Base-by-base conservation (phyloP, 441 rosid genomes). In the Kokia cookei region DNA sequence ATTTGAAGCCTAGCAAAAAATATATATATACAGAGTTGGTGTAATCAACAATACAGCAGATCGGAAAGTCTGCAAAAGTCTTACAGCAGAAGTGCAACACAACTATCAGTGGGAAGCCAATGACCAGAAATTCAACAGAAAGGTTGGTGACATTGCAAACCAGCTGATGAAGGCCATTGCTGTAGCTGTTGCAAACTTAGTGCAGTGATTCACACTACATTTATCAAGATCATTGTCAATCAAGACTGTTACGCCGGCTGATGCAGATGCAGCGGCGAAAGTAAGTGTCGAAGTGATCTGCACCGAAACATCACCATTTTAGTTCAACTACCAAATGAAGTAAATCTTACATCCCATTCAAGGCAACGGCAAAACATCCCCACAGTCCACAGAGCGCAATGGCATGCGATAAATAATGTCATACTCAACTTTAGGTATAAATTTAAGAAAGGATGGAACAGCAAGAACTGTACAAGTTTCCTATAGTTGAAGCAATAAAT, bases 181-280 rank as follows among this genome's bases (percentile, higher is more conserved):
- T n/a, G 91, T 87, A 22, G 98, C 97, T 0, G 90, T 83, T 84
- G 90, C 87, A 24, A 90, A 91, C 81, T 87, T 87, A 32, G 85
- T 55, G 54, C 92, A 92, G 65, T 86, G 95, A 72, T 88, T 87
- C 24, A 83, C 3, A 0, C 85, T 72, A 78, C 95, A 91, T 78
- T 32, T 76, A 13, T 82, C 60, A 17, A 89, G 87, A 80, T 92
- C 98, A 64, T 80, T 86, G 78, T 84, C 81, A 13, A 92, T 82
- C 59, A 94, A 91, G 45, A 92, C 95, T 2, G 95, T 92, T 78
- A 94, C 89, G 29, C 97, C 97, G 45, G 98, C 97, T 47, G 96
- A 88, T 61, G 96, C 97, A 73, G 91, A 82, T 15, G 96, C 97
- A 67, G 96, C 94, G 27, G 96, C 95, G 74, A 89, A 91, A 2